These are phyloP conservation scores for Isabelozyma gotoi DNA, from an alignment of 805 yeast species.

Conservation along the genomic window DNA sequence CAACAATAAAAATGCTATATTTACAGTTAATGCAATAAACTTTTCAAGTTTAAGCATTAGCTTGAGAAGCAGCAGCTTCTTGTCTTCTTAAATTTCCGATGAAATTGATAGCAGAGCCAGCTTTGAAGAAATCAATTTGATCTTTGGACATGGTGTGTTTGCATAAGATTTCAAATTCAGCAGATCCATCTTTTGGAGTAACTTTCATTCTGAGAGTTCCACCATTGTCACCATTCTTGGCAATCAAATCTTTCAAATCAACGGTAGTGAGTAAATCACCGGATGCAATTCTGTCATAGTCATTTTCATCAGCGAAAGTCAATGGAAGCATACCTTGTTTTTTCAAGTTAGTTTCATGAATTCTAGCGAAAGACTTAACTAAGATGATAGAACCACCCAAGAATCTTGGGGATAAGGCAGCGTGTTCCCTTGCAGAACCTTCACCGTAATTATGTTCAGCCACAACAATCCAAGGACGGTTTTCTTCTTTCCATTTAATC, in stretches of 20 bases:
- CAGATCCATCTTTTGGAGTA: constrained; percentile 70
- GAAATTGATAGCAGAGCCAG: constrained; percentile 94
- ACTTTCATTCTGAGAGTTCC: constrained; percentile 73
- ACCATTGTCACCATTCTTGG: constrained; percentile 84
- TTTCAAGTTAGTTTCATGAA: constrained; percentile 96
- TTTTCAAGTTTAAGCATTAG: neutral
- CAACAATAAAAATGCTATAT: neutral
- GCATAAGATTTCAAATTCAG: constrained; percentile 61
- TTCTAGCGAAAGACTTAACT: constrained; percentile 95
- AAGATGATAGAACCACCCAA: constrained; percentile 87
- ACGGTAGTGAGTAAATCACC: constrained; percentile 79
- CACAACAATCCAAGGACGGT: constrained; percentile 88
- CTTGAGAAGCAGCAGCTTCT: constrained; percentile 6
- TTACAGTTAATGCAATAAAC: neutral
- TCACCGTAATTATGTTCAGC: constrained; percentile 99
- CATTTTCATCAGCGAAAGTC: constrained; percentile 86
- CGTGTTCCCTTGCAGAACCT: constrained; percentile 99
- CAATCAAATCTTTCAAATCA: constrained; percentile 72
- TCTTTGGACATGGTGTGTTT: constrained; percentile 97
- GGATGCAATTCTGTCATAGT: constrained; percentile 76
- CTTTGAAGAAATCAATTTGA: constrained; percentile 93
- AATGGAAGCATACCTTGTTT: constrained; percentile 97
- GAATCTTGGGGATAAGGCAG: constrained; percentile 93
- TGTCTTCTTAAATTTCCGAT: constrained; percentile 56
- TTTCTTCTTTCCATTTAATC: constrained; percentile 90